Evolutionary conservation across 2,329 filamentous ascomycete species (phyloP), one percentile per base, ranked within the genome.

Genomic region (Microthyrium microscopicum): DNA sequence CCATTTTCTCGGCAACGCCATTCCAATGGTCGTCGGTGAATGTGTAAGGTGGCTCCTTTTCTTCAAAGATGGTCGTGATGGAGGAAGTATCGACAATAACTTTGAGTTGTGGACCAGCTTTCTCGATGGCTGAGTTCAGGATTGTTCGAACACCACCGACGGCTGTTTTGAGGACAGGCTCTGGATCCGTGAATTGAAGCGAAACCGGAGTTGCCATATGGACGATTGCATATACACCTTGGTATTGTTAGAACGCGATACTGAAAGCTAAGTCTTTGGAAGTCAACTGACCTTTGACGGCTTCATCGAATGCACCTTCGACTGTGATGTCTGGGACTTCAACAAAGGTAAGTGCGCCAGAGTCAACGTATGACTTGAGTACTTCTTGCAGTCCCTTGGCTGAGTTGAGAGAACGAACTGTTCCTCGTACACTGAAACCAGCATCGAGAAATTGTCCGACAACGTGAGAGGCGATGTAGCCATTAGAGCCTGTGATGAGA

Each of bases 381-480:
- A 29, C 9, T 16, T 29, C 27, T 15, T 16, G 27, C 9, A 29
- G 9, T 15, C 15, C 9, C 9, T 9, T 11, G 27, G 9, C 15
- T 9, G 29, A 11, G 28, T 8, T 8, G 30, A 19, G 13, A 16
- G 12, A 26, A 19, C 61, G 58, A 11, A 56, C 54, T 2, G 58
- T 61, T 1, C 61, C 61, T 12, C 60, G 57, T n/a, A 66, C 61
- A 3, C 48, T 50, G 39, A 57, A 64, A 5, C 61, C 61, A 0
- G 44, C 44, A 1, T 42, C 34, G 0, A 63, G 50, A 6, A 60
- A 43, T 32, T 60, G 50, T 26, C 58, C 49, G 4, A 49, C 53
- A 4, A 58, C 47, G 12, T 63, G 51, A 1, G 54, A 55, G 4
- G 44, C 60, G 5, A 64, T 46, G 29, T 52, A 51, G 2, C 61